Percentiles rank a stretch among this genome's conserved stretches.
Conservation (phyloP, 1,284 basidiomycete genomes). For the Tylopilus orsonianus region DNA sequence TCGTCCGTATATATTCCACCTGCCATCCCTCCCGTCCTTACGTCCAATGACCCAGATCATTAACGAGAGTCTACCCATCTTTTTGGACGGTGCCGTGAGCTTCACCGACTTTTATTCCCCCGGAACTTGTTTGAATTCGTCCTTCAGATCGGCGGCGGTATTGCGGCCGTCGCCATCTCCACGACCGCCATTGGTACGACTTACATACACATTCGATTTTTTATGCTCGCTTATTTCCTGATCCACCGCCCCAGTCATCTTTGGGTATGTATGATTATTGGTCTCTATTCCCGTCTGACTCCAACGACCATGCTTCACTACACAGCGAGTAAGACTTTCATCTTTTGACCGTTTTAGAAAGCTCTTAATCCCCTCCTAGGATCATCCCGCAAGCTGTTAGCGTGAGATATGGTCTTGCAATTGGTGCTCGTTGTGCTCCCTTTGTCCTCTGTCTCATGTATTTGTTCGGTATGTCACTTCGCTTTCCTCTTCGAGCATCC, state of each 20-base stretch:
- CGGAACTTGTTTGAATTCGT: neutral
- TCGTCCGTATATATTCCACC: slow-evolving; percentile 51
- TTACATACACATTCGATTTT: neutral
- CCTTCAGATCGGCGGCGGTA: slow-evolving; percentile 75
- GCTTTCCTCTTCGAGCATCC: neutral
- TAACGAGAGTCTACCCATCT: slow-evolving; percentile 93
- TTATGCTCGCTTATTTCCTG: neutral
- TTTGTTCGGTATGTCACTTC: slow-evolving; percentile 53
- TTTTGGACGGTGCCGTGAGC: slow-evolving; percentile 83
- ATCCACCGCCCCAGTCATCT: slow-evolving; percentile 58
- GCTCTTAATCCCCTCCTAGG: slow-evolving; percentile 37
- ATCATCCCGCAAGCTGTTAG: slow-evolving; percentile 89
- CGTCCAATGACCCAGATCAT: slow-evolving; percentile 66
- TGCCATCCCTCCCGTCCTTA: slow-evolving; percentile 4
- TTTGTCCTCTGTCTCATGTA: slow-evolving; percentile 83
- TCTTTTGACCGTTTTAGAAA: neutral
- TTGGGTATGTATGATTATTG: slow-evolving; percentile 57
- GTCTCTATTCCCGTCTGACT: neutral
- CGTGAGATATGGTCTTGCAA: slow-evolving; percentile 85
- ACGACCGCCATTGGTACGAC: slow-evolving; percentile 76
- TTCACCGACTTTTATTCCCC: neutral
- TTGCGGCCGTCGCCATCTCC: slow-evolving; percentile 82
- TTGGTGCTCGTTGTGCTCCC: slow-evolving; percentile 86
- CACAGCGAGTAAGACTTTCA: slow-evolving; percentile 46
- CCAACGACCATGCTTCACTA: neutral